A percentile compares a stretch with the other conserved stretches of the same genome.
Evolutionary conservation across 2,329 filamentous ascomycete genomes (phyloP).

Genomic region (Sporothrix brunneoviolacea): DNA sequence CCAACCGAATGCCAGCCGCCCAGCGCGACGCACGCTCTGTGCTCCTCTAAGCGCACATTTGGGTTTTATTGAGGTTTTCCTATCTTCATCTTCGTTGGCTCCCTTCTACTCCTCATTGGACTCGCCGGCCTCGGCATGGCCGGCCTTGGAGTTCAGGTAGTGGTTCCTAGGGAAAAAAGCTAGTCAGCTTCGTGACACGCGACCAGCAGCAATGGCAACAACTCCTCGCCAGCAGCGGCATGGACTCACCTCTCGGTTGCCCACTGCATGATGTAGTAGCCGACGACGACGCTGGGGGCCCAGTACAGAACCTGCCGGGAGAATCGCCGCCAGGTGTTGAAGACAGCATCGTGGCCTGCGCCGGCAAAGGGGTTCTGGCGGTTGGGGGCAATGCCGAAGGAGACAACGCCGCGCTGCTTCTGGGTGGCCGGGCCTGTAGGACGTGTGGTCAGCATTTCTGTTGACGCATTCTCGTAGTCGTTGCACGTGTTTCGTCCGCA

Average conservation of each 20-base stretch:
- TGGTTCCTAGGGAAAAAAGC: slow-evolving; percentile 74
- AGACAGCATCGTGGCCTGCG: slow-evolving; percentile 71
- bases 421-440: slow-evolving; percentile 17
- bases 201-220: too few species aligned
- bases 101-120: slow-evolving; percentile 14
- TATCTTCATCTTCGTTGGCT: neutral
- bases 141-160: slow-evolving; percentile 74
- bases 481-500: neutral
- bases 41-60: neutral
- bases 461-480: neutral
- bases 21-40: neutral
- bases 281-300: slow-evolving; percentile 68
- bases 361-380: slow-evolving; percentile 83
- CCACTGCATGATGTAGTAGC: slow-evolving; percentile 84
- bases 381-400: slow-evolving; percentile 77
- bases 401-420: slow-evolving; percentile 54
- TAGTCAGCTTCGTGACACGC: too few species aligned
- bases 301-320: slow-evolving; percentile 84
- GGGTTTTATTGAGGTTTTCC: neutral
- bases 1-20: slow-evolving; percentile 11
- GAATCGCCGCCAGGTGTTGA: slow-evolving; percentile 90
- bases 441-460: neutral
- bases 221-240: too few species aligned
- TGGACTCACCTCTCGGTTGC: slow-evolving; percentile 73
- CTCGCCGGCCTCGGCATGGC: slow-evolving; percentile 49